Base-by-base conservation (phyloP, 108 stramenopile species). In the Skeletonema potamos region DNA sequence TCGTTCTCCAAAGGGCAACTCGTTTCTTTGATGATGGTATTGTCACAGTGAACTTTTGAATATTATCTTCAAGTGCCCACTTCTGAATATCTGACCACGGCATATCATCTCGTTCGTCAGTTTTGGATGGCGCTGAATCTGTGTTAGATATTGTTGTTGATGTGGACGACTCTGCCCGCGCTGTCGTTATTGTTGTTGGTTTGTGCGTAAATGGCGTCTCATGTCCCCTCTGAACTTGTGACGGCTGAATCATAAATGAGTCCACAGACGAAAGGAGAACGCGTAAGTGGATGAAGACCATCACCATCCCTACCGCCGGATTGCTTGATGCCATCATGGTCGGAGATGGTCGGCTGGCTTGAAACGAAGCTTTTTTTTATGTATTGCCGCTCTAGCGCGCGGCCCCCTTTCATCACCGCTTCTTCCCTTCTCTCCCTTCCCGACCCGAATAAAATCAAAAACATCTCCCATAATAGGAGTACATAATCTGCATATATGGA, bases 11-110 rank as follows among this genome's bases (percentile, higher is more conserved):
- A 36, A 90, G 70, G 24, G 80, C 86, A 61, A 77, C 82, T 5
- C 66, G 51, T 32, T 62, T 55, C 10, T 74, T 27, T 10, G 73
- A 33, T 29, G 73, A 20, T 41, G 86, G 81, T 46, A 87, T 78
- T 27, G 66, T 41, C 6, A 88, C 71, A 0, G 86, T 85, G 64
- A 79, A 93, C 55, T 87, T 81, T 17, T 81, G 63, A 0, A 89
- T 24, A 39, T 84, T 81, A 65, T 87, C 84, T 48, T 75, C 65
- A 17, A 93, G 70, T 11, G 89, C 89, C 79, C 67, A 80, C 27
- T 86, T 70, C 70, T 93, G 92, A 26, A 78, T 58, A 17, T 87
- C 70, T 9, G 85, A 73, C 92, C 92, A 93, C 7, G 89, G 91
- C 69, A 86, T 76, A 27, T 84, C 82, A 9, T 72, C 64, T 66